Evolutionary conservation across 2,329 filamentous ascomycete genomes (phyloP).

Genomic region (Pyrenochaeta sp.): DNA sequence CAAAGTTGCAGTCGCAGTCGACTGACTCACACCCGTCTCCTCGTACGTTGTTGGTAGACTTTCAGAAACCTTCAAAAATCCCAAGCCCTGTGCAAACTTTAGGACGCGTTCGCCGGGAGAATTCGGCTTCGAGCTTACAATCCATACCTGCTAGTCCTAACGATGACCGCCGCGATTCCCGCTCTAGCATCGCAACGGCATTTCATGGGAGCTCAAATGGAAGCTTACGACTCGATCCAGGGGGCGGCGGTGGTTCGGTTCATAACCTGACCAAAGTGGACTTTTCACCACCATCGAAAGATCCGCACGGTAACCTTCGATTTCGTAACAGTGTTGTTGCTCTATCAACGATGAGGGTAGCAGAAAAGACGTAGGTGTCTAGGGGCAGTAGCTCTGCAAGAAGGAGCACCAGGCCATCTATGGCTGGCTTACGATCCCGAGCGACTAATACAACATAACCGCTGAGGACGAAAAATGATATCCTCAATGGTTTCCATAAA

Average conservation of each 20-base stretch:
- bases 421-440: background rate
- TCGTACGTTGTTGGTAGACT: constrained; percentile 14
- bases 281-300: constrained; percentile 13
- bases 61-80: constrained; percentile 49
- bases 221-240: constrained; percentile 16
- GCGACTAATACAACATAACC: constrained; percentile 2
- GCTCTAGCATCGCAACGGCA: constrained; percentile 40
- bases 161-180: constrained; percentile 39
- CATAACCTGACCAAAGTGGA: constrained; percentile 19
- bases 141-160: constrained; percentile 31
- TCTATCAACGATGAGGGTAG: constrained; percentile 23
- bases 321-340: constrained; percentile 31
- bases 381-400: constrained; percentile 11
- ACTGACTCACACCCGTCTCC: constrained; percentile 1
- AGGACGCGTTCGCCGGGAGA: constrained; percentile 49
- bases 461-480: constrained; percentile 7
- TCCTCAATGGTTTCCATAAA: background rate
- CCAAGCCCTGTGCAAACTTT: constrained; percentile 53
- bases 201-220: constrained; percentile 29
- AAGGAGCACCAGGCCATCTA: constrained; percentile 12
- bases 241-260: constrained; percentile 31
- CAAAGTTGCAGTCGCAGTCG: background rate
- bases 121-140: constrained; percentile 50
- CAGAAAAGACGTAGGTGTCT: constrained; percentile 7
- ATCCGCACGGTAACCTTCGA: constrained; percentile 28